Conservation (phyloP, 345 rosid species). For the Euphorbia pulcherrima region DNA sequence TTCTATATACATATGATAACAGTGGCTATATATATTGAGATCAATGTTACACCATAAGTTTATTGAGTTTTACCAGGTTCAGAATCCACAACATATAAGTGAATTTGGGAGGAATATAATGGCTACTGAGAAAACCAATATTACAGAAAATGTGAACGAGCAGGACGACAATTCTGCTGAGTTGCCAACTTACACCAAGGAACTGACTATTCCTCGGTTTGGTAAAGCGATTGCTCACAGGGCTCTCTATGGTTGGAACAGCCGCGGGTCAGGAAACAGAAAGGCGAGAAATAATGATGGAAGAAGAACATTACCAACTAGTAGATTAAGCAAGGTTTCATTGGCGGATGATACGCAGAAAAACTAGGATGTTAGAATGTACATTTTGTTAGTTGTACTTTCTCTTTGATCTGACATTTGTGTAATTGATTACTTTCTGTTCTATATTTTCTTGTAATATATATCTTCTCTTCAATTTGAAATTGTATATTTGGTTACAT, state of each 20-base stretch:
- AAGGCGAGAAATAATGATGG: constrained; percentile 27
- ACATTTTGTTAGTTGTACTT: too few relatives aligned
- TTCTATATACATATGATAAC: not conserved
- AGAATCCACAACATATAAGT: not conserved
- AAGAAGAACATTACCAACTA: constrained; percentile 18
- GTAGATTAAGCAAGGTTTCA: constrained; percentile 36
- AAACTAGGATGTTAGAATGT: constrained; percentile 3
- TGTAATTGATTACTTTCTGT: too few relatives aligned
- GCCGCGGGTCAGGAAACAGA: constrained; percentile 29
- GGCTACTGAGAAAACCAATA: constrained; percentile 32
- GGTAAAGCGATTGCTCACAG: constrained; percentile 50
- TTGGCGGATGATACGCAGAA: constrained; percentile 31
- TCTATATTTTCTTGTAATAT: too few relatives aligned
- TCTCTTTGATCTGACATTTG: too few relatives aligned
- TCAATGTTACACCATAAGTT: not conserved
- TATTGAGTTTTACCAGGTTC: constrained; percentile 18
- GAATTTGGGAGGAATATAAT: constrained; percentile 25
- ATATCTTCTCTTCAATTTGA: not conserved
- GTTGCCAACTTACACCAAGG: constrained; percentile 9
- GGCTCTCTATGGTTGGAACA: constrained; percentile 38
- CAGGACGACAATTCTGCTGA: constrained; percentile 10
- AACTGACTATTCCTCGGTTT: constrained; percentile 17
- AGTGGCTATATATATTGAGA: not conserved
- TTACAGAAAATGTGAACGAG: constrained; percentile 3
- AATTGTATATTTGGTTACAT: not conserved